Evolutionary conservation across 805 yeast genomes (phyloP).

Genomic region (Nematodospora valgi): DNA sequence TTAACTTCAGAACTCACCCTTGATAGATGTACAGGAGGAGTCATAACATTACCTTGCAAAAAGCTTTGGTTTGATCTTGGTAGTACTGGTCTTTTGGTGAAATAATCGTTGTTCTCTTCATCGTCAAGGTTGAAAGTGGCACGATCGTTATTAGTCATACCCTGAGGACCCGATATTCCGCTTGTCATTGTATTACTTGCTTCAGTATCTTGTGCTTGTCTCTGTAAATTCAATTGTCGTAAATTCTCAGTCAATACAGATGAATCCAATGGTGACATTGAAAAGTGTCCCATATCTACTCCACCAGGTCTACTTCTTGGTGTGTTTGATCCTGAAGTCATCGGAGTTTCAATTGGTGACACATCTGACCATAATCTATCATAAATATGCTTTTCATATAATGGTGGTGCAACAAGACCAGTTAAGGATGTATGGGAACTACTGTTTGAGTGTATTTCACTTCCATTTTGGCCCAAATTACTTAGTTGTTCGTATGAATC

Average conservation of each 20-base stretch:
- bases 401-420: constrained; percentile 75
- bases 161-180: not conserved
- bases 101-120: constrained; percentile 28
- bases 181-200: not conserved
- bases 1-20: constrained; percentile 49
- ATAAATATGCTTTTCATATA: constrained; percentile 75
- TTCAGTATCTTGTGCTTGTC: constrained; percentile 37
- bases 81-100: constrained; percentile 15
- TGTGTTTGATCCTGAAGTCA: constrained; percentile 39
- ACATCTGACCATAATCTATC: constrained; percentile 76
- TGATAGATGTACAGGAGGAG: constrained; percentile 60
- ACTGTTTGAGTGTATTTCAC: constrained; percentile 17
- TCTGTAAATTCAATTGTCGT: constrained; percentile 47
- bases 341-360: constrained; percentile 47
- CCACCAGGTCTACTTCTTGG: constrained; percentile 19
- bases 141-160: constrained; percentile 5
- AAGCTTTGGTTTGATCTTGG: constrained; percentile 6
- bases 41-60: constrained; percentile 12
- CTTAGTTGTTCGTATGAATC: constrained; percentile 20
- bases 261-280: constrained; percentile 39
- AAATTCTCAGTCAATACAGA: constrained; percentile 49
- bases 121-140: constrained; percentile 33
- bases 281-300: constrained; percentile 20
- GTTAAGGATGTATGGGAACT: constrained; percentile 30
- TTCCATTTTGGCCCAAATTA: constrained; percentile 13